Evolutionary conservation across 441 rosid genomes (phyloP).

Genomic region (Pelargonium cotyledonis): DNA sequence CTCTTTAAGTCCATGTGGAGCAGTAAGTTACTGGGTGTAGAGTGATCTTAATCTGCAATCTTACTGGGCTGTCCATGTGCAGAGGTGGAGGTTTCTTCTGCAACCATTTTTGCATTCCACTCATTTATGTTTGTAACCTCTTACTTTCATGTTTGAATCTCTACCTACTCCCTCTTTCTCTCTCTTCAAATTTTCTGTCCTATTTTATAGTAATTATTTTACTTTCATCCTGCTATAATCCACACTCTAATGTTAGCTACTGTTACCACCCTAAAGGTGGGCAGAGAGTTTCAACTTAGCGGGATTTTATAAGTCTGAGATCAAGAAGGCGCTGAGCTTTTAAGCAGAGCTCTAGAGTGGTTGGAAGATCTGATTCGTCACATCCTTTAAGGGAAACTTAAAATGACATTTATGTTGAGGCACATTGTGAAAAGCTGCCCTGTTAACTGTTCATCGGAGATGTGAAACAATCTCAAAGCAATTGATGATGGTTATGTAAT

Average conservation of each 20-base stretch:
- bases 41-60: not conserved
- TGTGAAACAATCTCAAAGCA: not conserved
- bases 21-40: not conserved
- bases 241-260: not conserved
- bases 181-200: not conserved
- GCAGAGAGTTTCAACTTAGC: not conserved
- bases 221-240: not conserved
- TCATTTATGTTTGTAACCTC: too few species aligned
- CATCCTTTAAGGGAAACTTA: not conserved
- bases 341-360: not conserved
- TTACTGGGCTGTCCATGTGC: not conserved
- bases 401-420: not conserved
- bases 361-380: not conserved
- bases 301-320: not conserved
- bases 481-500: not conserved
- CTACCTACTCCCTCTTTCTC: not conserved
- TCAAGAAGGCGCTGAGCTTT: not conserved
- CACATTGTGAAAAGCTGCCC: not conserved
- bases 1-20: not conserved
- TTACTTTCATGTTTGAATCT: not conserved
- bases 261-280: not conserved
- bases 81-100: not conserved
- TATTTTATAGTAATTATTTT: too few species aligned
- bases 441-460: not conserved
- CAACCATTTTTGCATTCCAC: not conserved